These are phyloP conservation scores for Xerocomus nothofagi DNA, from an alignment of 1,284 basidiomycete species.

Conservation along the genomic window DNA sequence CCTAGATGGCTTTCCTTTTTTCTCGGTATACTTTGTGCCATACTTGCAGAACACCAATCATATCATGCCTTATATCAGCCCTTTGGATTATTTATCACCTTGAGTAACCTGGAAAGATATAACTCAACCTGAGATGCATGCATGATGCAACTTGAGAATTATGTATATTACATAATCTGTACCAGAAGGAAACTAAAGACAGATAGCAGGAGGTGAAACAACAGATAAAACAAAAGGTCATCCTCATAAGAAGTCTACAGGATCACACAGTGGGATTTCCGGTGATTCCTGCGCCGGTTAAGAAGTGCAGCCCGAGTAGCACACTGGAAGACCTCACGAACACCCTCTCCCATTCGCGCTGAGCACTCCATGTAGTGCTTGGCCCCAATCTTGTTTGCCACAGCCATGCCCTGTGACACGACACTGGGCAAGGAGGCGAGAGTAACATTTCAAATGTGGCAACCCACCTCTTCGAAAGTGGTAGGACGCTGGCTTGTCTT, in stretches of 20 bases:
- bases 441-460: background rate
- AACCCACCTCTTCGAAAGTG: conserved; percentile 66
- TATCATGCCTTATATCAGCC: too few relatives aligned
- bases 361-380: conserved; percentile 90
- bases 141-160: too few relatives aligned
- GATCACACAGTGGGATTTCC: conserved; percentile 50
- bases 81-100: too few relatives aligned
- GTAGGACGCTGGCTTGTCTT: conserved; percentile 84
- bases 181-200: conserved; percentile 15
- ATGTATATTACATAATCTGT: too few relatives aligned
- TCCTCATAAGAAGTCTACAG: conserved; percentile 44
- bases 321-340: conserved; percentile 90
- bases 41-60: too few relatives aligned
- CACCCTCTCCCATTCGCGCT: conserved; percentile 86
- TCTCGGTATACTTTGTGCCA: too few relatives aligned
- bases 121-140: too few relatives aligned
- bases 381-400: conserved; percentile 87
- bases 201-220: conserved; percentile 18
- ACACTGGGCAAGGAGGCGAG: conserved; percentile 2
- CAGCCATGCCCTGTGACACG: conserved; percentile 69
- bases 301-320: conserved; percentile 82
- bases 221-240: conserved; percentile 14
- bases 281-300: conserved; percentile 43
- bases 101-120: too few relatives aligned
- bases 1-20: too few relatives aligned